Conservation (phyloP, 2,329 filamentous ascomycete genomes). For the Pseudogymnoascus sp. region DNA sequence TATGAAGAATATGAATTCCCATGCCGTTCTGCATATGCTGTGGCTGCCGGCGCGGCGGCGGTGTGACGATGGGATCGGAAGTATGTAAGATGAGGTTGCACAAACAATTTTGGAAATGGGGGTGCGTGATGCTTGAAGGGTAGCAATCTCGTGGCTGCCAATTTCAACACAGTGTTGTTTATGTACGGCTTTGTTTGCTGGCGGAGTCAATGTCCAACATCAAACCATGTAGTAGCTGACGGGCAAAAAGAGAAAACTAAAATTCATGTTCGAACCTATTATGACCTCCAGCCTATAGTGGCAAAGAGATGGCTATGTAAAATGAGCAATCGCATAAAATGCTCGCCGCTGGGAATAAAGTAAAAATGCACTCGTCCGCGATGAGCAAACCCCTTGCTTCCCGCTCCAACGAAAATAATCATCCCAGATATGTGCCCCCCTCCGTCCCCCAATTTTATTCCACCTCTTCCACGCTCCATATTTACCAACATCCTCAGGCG, state of each 20-base stretch:
- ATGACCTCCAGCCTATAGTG: background rate
- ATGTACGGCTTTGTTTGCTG: no score
- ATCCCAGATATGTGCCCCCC: background rate
- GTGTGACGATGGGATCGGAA: background rate
- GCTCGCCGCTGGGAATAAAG: background rate
- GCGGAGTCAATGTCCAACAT: no score
- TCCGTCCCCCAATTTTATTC: background rate
- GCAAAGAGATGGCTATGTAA: background rate
- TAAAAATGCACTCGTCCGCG: background rate
- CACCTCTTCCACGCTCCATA: background rate
- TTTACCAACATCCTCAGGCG: background rate
- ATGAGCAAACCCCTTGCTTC: background rate
- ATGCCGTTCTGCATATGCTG: constrained; percentile 4
- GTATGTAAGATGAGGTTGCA: background rate
- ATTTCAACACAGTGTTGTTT: no score
- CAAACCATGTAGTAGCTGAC: no score
- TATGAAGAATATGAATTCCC: constrained; percentile 10
- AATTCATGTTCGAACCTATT: no score
- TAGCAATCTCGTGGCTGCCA: no score
- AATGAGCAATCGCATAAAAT: background rate
- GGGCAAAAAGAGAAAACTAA: no score
- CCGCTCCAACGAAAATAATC: background rate
- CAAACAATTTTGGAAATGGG: background rate
- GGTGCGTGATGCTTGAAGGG: no score
- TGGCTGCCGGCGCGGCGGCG: background rate